These are phyloP conservation scores for Pseudogymnoascus sp. DNA, from an alignment of 2,329 filamentous ascomycete species.

Conservation along the genomic window DNA sequence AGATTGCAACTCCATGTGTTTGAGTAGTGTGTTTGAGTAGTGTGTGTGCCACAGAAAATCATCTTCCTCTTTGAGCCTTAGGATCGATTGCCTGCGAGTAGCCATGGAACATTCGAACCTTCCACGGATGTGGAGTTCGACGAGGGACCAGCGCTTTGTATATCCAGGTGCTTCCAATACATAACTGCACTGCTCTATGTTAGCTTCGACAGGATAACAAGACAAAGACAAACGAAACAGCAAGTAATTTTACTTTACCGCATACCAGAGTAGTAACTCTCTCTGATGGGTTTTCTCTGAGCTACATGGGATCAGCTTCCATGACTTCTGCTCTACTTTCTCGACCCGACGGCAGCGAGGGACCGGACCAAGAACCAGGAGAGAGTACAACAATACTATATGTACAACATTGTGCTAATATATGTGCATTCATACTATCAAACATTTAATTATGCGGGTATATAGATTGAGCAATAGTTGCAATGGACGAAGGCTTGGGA, in stretches of 20 bases:
- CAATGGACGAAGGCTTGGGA: background rate
- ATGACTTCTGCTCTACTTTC: background rate
- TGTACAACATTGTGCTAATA: background rate
- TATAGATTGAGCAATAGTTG: background rate
- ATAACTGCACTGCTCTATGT: background rate
- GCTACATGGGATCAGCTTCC: background rate
- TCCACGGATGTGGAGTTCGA: background rate
- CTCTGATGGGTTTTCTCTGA: background rate
- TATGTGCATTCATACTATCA: background rate
- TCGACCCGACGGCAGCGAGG: background rate
- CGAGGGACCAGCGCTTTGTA: background rate
- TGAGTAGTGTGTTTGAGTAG: background rate
- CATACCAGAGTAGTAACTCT: background rate
- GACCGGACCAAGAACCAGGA: background rate
- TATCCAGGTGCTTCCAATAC: background rate
- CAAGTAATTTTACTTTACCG: background rate
- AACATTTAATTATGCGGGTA: background rate
- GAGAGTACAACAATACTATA: background rate
- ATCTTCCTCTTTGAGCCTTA: background rate
- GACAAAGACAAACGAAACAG: background rate
- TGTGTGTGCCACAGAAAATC: background rate
- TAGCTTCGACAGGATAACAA: background rate
- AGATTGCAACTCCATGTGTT: background rate
- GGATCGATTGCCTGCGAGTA: background rate
- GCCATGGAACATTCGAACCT: background rate